phyloP scores from a whole-genome alignment of 192 early-diverging fungal species.

The Coemansia nantahalensis region DNA sequence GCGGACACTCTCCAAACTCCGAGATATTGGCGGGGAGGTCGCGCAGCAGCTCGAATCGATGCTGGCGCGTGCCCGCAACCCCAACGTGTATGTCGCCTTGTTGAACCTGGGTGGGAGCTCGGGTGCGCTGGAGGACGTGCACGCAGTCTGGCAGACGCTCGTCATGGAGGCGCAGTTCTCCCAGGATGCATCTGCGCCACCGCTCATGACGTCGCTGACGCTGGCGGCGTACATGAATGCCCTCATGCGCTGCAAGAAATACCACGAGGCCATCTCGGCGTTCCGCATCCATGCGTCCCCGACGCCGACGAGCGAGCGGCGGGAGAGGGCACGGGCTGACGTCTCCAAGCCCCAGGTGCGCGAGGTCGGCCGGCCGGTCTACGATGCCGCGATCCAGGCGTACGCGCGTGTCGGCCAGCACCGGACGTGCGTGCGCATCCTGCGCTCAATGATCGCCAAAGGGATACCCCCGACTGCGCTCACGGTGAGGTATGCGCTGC shows the following conservation, averaged over 20 bases:
- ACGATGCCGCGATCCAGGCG: slow-evolving; percentile 30
- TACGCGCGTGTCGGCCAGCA: slow-evolving; percentile 36
- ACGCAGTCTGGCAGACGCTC: slow-evolving; percentile 32
- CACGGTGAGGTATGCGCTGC: slow-evolving; percentile 31
- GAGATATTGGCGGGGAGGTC: slow-evolving; percentile 6
- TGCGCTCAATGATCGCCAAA: slow-evolving; percentile 22
- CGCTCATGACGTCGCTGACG: slow-evolving; percentile 31
- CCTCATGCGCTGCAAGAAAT: slow-evolving; percentile 22
- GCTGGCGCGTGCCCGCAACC: slow-evolving; percentile 17
- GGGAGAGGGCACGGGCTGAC: neutral
- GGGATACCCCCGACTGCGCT: slow-evolving; percentile 31
- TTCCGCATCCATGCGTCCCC: slow-evolving; percentile 22
- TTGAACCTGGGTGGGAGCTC: slow-evolving; percentile 17
- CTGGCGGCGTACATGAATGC: slow-evolving; percentile 43
- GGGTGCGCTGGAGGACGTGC: slow-evolving; percentile 10
- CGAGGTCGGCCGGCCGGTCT: slow-evolving; percentile 19
- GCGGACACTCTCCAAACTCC: neutral
- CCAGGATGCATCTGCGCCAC: neutral
- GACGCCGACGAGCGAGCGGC: neutral
- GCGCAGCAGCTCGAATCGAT: slow-evolving; percentile 26
- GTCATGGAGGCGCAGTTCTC: slow-evolving; percentile 12
- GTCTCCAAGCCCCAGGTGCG: slow-evolving; percentile 6
- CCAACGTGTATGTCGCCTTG: slow-evolving; percentile 33
- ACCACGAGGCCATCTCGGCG: slow-evolving; percentile 25
- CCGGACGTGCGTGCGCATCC: slow-evolving; percentile 19